Evolutionary conservation across 1,284 basidiomycete species (phyloP), one percentile per base, ranked within the genome.

Genomic region (Tilletia walkeri): DNA sequence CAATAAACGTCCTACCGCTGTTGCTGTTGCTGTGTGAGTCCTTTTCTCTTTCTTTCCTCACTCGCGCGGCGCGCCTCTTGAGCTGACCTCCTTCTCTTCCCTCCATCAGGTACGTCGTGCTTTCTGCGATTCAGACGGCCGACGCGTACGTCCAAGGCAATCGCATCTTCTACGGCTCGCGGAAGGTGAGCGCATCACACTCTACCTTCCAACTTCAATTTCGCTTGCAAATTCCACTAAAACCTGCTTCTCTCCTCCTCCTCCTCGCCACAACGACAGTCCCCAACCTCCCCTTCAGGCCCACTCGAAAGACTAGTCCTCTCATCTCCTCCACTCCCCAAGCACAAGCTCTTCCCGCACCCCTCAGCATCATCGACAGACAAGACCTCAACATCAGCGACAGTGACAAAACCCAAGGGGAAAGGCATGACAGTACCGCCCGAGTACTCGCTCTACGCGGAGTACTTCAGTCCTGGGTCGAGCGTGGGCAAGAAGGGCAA

Each of bases 161-260:
- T 50, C 67, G 53, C 41, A 78, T 83, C 69, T 83, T 83, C 50
- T 69, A 59, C 20, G 81, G 81, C 36, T 73, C 69, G 18, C 79
- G 80, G 53, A 78, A 71, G 63, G 59, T 63, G 20, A 36, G 59
- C 34, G 1, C 7, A 24, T 6, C 3, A 1, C 39, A 39, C n/a
- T 41, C 59, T 14, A 45, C 41, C n/a, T n/a, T n/a, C n/a, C n/a
- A n/a, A n/a, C n/a, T n/a, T n/a, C n/a, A n/a, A n/a, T n/a, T n/a
- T n/a, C n/a, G n/a, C n/a, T n/a, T n/a, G n/a, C n/a, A n/a, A n/a
- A n/a, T n/a, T n/a, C n/a, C n/a, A n/a, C n/a, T n/a, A n/a, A n/a
- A n/a, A n/a, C n/a, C n/a, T n/a, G n/a, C n/a, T n/a, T n/a, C n/a
- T n/a, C n/a, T n/a, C n/a, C n/a, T 20, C 30, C 53, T 18, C 20